Evolutionary conservation across 495 filamentous ascomycete genomes (phyloP).

Genomic region (Neurospora hispaniola): DNA sequence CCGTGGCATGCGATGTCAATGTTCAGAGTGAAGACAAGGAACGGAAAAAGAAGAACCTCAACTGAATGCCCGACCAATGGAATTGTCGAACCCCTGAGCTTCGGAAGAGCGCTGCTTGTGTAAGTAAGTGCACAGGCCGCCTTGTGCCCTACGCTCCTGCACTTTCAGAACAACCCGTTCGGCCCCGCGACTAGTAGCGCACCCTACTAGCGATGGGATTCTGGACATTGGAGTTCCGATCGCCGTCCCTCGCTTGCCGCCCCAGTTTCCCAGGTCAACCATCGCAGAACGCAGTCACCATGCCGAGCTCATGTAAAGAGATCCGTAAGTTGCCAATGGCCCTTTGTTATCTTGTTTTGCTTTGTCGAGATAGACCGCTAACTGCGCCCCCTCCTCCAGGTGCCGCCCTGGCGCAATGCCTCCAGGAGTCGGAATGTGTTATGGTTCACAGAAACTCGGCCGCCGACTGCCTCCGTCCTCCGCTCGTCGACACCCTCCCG

Average conservation of each 20-base stretch:
- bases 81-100: neutral
- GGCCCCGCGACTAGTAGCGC: neutral
- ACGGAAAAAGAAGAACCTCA: no score
- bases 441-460: constrained; percentile 80
- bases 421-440: constrained; percentile 90
- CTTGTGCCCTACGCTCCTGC: neutral
- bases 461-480: constrained; percentile 75
- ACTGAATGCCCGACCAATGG: no score
- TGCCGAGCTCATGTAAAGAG: constrained; percentile 95
- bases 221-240: neutral
- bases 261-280: neutral
- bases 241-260: neutral
- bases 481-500: constrained; percentile 67
- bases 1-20: neutral
- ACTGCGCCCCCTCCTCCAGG: constrained; percentile 41
- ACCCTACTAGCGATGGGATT: neutral
- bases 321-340: constrained; percentile 55
- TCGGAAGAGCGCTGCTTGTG: neutral
- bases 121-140: neutral
- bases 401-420: constrained; percentile 81
- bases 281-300: constrained; percentile 30
- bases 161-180: neutral
- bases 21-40: neutral
- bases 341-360: neutral
- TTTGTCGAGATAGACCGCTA: neutral